phyloP scores from a whole-genome alignment of 768 basidiomycete genomes.

The Antrodiella citrinella region DNA sequence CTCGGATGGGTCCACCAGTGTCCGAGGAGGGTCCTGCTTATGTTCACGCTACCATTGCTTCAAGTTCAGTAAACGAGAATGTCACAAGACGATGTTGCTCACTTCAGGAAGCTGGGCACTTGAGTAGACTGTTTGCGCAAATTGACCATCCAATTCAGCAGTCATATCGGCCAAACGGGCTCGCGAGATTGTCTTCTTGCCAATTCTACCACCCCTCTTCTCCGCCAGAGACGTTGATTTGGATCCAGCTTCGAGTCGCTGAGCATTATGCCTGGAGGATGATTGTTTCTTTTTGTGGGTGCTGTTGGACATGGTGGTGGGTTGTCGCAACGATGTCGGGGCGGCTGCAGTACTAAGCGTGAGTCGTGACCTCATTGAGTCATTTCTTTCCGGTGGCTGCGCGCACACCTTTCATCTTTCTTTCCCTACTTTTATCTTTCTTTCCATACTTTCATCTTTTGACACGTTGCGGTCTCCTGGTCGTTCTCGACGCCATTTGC shows the following conservation, averaged over 20 bases:
- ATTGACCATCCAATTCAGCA: conserved; percentile 5
- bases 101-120: neutral
- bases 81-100: neutral
- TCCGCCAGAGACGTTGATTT: conserved; percentile 1
- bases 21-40: too few species aligned
- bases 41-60: too few species aligned
- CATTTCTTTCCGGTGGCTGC: neutral
- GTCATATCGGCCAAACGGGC: conserved; percentile 5
- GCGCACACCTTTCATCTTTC: neutral
- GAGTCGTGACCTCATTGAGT: neutral
- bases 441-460: neutral
- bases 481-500: neutral
- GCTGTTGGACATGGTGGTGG: neutral
- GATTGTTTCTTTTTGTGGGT: neutral
- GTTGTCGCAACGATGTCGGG: neutral
- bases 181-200: neutral
- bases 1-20: neutral
- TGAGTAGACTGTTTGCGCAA: neutral
- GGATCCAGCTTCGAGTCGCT: neutral
- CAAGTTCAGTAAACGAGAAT: neutral
- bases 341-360: neutral
- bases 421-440: neutral
- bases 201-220: neutral
- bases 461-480: neutral
- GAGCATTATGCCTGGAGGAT: neutral